Base-by-base conservation (phyloP, 306 rosid genomes). In the Hylodesmum podocarpum region DNA sequence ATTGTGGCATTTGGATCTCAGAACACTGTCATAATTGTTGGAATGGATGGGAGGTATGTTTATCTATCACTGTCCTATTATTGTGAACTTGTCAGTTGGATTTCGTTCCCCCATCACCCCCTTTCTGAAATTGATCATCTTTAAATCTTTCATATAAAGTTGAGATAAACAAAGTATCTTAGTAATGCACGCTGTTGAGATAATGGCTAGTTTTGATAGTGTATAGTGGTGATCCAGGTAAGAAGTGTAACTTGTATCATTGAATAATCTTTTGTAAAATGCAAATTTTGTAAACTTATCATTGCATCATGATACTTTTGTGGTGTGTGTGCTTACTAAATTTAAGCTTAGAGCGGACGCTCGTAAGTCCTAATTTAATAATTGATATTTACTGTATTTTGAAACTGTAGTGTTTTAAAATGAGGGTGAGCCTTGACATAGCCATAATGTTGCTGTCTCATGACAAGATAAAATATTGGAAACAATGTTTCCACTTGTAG, bases 1-100 rank as follows among this genome's bases (percentile, higher is more conserved):
- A 90, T 92, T 70, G 94, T 91, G 54, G 91, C 99, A 41, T 95
- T 95, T 78, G 99, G 99, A 80, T 81, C 96, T 68, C 94, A 84
- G 73, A 90, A 92, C 84, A 72, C 84, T 12, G 73, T 92, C 66
- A 65, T 95, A 57, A 77, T 90, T 50, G 89, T 83, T 73, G 97
- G 99, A 77, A 79, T 91, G 89, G 88, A 95, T 90, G 99, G 99
- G 80, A 92, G 97, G 99, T 95, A 83, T 67, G 80, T 39, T 8
- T 75, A 36, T 77, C 37, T 49, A 27, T 57, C 67, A n/a, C 10
- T 61, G n/a, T 65, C 34, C 43, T 66, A 33, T 68, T 66, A 13
- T 33, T 16, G 57, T 62, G 49, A 41, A 58, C 70, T 36, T 21
- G 66, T 11, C 65, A 11, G 70, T 53, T 80, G 62, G 15, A 29